Percentiles rank a stretch among this genome's conserved stretches.
phyloP scores from a whole-genome alignment of 2,329 filamentous ascomycete genomes.

The Venturia pyrina region DNA sequence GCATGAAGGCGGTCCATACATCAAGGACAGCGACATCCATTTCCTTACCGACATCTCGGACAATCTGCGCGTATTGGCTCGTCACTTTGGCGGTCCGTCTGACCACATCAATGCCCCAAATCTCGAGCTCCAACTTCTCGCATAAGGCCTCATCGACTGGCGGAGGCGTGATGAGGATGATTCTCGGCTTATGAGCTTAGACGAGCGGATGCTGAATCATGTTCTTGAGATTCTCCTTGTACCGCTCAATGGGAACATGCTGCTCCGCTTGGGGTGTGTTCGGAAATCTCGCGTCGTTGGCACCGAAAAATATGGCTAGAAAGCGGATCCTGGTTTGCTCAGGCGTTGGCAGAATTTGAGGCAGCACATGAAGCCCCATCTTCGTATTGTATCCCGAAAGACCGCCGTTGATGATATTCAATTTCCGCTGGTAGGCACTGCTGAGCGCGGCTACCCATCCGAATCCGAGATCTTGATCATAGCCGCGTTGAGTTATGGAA shows the following conservation, averaged over 20 bases:
- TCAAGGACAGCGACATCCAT: conserved; percentile 59
- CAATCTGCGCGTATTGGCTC: conserved; percentile 2
- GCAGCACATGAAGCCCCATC: conserved; percentile 60
- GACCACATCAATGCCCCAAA: conserved; percentile 20
- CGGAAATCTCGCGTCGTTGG: conserved; percentile 75
- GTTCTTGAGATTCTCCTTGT: conserved; percentile 57
- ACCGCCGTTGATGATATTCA: conserved; percentile 84
- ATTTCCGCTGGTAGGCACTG: conserved; percentile 58
- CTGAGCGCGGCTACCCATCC: conserved; percentile 65
- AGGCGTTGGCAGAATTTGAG: conserved; percentile 60
- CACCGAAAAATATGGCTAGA: conserved; percentile 72
- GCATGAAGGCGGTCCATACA: conserved; percentile 70
- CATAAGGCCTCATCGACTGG: conserved; percentile 66
- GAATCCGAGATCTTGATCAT: conserved; percentile 51
- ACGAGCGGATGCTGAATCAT: conserved; percentile 66
- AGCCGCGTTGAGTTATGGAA: conserved; percentile 65
- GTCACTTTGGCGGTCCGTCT: not conserved
- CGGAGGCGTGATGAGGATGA: conserved; percentile 72
- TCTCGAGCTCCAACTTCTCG: conserved; percentile 1
- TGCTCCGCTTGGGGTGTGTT: conserved; percentile 45
- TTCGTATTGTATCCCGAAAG: conserved; percentile 77
- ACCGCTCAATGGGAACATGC: conserved; percentile 64
- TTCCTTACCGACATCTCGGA: conserved; percentile 30
- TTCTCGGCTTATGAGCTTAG: conserved; percentile 57
- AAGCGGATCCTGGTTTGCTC: conserved; percentile 53